Conservation (phyloP, 306 rosid species). For the Rubus parviflorus region DNA sequence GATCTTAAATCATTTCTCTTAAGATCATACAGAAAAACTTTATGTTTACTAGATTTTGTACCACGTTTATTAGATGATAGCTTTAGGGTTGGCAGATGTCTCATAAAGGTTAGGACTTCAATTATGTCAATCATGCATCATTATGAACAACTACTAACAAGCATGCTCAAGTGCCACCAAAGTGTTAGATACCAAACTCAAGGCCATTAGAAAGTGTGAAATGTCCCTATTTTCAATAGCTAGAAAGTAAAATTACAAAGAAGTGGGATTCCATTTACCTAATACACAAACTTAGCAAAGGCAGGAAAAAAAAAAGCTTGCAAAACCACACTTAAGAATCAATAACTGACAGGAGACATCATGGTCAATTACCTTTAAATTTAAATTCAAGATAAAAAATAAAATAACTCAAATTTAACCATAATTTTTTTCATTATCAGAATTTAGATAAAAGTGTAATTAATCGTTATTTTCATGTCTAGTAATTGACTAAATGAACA, state of each 20-base stretch:
- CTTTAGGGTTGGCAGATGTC: background rate
- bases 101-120: background rate
- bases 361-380: too few species aligned
- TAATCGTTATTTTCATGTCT: too few species aligned
- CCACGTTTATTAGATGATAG: background rate
- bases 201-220: background rate
- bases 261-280: background rate
- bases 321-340: too few species aligned
- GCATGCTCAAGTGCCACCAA: background rate
- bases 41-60: background rate
- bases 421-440: too few species aligned
- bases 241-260: background rate
- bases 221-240: background rate
- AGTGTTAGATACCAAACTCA: background rate
- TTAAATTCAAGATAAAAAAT: too few species aligned
- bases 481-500: too few species aligned
- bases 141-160: background rate
- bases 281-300: too few species aligned
- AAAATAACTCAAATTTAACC: too few species aligned
- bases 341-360: too few species aligned
- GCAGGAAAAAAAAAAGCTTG: too few species aligned
- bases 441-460: too few species aligned
- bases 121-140: background rate
- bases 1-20: too few species aligned
- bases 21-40: background rate